Evolutionary conservation across 257 asterid species (phyloP), one percentile per base, ranked within the genome.

Genomic region (Solanum acaule): DNA sequence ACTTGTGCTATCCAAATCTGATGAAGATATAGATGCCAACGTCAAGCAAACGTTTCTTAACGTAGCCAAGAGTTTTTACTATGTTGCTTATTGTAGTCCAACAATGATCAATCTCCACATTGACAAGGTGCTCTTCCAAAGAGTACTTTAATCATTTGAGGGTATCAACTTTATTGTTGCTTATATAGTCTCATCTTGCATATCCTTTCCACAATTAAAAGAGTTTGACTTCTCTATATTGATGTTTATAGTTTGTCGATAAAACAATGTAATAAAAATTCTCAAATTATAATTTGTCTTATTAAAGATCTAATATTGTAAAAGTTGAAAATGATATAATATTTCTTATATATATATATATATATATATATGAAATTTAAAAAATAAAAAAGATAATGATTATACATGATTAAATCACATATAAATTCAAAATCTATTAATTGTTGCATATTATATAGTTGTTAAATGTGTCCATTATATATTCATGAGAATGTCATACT

Each of bases 71-170:
- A 92, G 94, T 82, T 96, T 90, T 77, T 95, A 93, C 76, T 94
- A 95, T 81, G 87, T 90, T 37, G 95, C 98, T 34, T 89, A 91
- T 78, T 95, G 93, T 90, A 90, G 83, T 65, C 91, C 92, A 10
- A 91, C 67, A 56, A 93, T 95, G 1, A 90, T 94, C 67, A 88
- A 92, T 78, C 86, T 83, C 86, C 98, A 96, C 87, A 90, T 95
- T 23, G 61, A 92, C 16, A 94, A 93, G 90, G 98, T 96, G 46
- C 97, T 96, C 68, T 96, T 95, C 56, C 91, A 94, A 77, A 91
- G 89, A 88, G 95, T 91, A 18, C 33, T 77, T 4, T 95, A 89
- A 25, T 6, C 23, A 93, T n/a, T 9, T 12, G 35, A n/a, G 38
- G 11, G 40, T 37, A 76, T 23, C 33, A 22, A 37, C 33, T 76